These are phyloP conservation scores for Phytophthora capsici DNA, from an alignment of 352 stramenopile species.

Conservation along the genomic window DNA sequence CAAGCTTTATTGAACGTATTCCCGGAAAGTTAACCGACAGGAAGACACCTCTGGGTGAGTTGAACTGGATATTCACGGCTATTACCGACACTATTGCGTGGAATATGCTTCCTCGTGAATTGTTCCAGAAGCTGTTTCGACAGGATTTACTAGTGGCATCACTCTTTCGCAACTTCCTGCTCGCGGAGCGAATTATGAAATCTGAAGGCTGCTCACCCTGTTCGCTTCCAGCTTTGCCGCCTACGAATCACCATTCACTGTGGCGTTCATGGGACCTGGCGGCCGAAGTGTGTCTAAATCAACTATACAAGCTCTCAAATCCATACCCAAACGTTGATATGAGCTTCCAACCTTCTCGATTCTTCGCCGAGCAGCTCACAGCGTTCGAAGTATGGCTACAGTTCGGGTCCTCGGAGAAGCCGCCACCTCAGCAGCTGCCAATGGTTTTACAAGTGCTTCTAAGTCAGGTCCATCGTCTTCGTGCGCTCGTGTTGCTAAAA, in stretches of 20 bases:
- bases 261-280: conserved; percentile 99
- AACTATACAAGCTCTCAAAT: conserved; percentile 90
- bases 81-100: conserved; percentile 99
- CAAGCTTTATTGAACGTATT: conserved; percentile 89
- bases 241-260: conserved; percentile 96
- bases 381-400: conserved; percentile 99
- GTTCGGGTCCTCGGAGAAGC: conserved; percentile 90
- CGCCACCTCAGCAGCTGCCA: conserved; percentile 96
- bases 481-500: conserved; percentile 95
- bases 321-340: conserved; percentile 71
- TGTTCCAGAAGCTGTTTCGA: conserved; percentile 99
- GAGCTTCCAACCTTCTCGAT: conserved; percentile 91
- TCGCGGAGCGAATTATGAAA: conserved; percentile 98
- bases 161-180: conserved; percentile 98
- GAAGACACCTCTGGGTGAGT: conserved; percentile 95
- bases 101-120: conserved; percentile 95
- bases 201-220: conserved; percentile 82
- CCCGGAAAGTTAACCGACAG: conserved; percentile 94
- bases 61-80: conserved; percentile 99
- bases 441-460: conserved; percentile 98
- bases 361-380: conserved; percentile 99
- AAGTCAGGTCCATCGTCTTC: conserved; percentile 96
- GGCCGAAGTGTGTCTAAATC: conserved; percentile 97
- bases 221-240: conserved; percentile 94
- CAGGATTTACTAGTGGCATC: conserved; percentile 98